Conservation (phyloP, 768 basidiomycete genomes). For the Suillus subluteus region DNA sequence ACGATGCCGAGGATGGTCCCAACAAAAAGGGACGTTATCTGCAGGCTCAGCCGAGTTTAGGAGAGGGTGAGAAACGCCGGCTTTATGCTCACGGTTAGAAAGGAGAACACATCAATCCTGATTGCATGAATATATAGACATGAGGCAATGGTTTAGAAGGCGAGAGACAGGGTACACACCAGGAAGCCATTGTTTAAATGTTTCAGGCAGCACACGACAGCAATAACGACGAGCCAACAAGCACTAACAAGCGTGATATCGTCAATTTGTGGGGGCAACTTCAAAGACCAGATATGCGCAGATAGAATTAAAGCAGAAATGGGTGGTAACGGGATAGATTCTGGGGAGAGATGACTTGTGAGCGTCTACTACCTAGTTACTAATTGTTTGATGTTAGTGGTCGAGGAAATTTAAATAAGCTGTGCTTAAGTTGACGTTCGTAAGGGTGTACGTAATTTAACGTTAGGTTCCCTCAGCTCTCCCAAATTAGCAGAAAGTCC, state of each 20-base stretch:
- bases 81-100: constrained; percentile 38
- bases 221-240: not conserved
- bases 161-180: not conserved
- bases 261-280: not conserved
- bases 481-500: no score
- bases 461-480: no score
- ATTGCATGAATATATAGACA: not conserved
- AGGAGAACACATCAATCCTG: constrained; percentile 49
- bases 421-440: not conserved
- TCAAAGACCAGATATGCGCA: not conserved
- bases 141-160: not conserved
- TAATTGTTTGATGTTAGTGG: not conserved
- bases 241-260: not conserved
- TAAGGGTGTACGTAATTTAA: not conserved
- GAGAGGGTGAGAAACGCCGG: not conserved
- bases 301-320: not conserved
- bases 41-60: not conserved
- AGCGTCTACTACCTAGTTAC: not conserved
- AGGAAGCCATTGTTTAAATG: constrained; percentile 22
- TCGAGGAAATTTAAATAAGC: not conserved
- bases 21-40: constrained; percentile 54
- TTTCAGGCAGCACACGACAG: not conserved
- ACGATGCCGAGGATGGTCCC: constrained; percentile 49
- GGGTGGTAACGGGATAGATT: not conserved
- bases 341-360: not conserved